Conservation (phyloP, 345 rosid genomes). For the Garcia nutans region DNA sequence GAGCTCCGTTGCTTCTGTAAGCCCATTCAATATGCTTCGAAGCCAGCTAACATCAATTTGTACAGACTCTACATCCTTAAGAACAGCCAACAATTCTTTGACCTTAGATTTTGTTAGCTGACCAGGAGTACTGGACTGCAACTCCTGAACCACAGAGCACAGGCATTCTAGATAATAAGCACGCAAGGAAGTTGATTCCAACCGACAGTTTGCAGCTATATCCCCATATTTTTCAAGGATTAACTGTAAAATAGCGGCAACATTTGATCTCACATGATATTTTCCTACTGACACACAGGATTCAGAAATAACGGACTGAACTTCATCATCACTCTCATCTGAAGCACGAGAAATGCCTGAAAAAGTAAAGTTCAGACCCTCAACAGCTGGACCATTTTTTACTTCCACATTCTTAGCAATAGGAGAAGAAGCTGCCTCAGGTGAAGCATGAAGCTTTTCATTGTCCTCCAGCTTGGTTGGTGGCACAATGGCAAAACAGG, state of each 20-base stretch:
- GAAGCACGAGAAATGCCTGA: conserved; percentile 37
- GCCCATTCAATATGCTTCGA: conserved; percentile 47
- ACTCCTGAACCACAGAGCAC: conserved; percentile 68
- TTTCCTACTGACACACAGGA: conserved; percentile 64
- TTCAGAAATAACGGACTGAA: conserved; percentile 60
- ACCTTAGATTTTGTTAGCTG: conserved; percentile 64
- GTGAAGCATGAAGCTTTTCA: conserved; percentile 24
- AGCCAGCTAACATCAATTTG: conserved; percentile 68
- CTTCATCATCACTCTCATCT: conserved; percentile 50
- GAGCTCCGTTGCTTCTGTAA: conserved; percentile 54
- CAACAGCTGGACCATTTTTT: conserved; percentile 10
- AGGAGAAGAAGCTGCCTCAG: conserved; percentile 16
- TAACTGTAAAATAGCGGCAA: conserved; percentile 48
- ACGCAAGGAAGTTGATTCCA: conserved; percentile 68
- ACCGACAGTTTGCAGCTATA: conserved; percentile 64
- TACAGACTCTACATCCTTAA: conserved; percentile 75
- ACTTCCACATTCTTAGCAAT: conserved; percentile 17
- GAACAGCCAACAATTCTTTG: conserved; percentile 65
- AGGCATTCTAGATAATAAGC: conserved; percentile 70
- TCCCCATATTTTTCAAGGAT: conserved; percentile 73
- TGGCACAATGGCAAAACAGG: conserved; percentile 16
- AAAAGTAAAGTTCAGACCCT: conserved; percentile 42
- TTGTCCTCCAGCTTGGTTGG: conserved; percentile 27
- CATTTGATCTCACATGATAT: conserved; percentile 59
- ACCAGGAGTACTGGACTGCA: conserved; percentile 50